Evolutionary conservation across 805 yeast species (phyloP), one percentile per base, ranked within the genome.

Genomic region (Metschnikowia shivogae): DNA sequence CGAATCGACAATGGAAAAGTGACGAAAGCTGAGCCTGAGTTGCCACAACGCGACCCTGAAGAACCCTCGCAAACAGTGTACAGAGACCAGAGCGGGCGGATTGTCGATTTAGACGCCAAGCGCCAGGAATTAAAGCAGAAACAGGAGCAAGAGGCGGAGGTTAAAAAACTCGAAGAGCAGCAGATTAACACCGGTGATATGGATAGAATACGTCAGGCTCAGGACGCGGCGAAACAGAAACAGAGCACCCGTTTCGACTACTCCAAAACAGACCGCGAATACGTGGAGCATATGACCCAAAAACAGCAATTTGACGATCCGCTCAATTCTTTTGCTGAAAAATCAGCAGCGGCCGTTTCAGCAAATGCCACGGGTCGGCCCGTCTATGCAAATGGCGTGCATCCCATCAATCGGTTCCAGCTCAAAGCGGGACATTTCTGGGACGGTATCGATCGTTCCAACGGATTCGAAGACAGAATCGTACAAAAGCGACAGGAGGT

Each of bases 371-470:
- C 62, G 1, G 88, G 89, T 0, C 60, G 86, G 35, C 80, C 76
- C 36, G 60, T 77, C 1, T 89, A 82, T 54, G 60, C 43, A 17
- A 56, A 65, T 26, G 82, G 83, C 0, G 51, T 72, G 0, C 78
- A 64, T 44, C 80, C 87, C 0, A 78, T 77, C 17, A 90, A 90
- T 59, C 67, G 98, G 46, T 90, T 87, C 62, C 76, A 76, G 2
- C 81, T 90, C 11, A 64, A 67, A 4, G 95, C 97, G 0, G 97
- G 97, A 0, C 70, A 72, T 52, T 70, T 87, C 46, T 90, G 98
- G 98, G 96, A 87, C 62, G 97, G 97, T 0, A 82, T 90, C 1
- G 90, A 88, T 63, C 68, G 98, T 47, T 81, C 95, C 0, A 90
- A 84, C 59, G 97, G 96, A 3, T 90, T 86, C 63, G 98, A 90